These are phyloP conservation scores for Camelina sativa DNA, from an alignment of 345 rosid species.

Conservation along the genomic window DNA sequence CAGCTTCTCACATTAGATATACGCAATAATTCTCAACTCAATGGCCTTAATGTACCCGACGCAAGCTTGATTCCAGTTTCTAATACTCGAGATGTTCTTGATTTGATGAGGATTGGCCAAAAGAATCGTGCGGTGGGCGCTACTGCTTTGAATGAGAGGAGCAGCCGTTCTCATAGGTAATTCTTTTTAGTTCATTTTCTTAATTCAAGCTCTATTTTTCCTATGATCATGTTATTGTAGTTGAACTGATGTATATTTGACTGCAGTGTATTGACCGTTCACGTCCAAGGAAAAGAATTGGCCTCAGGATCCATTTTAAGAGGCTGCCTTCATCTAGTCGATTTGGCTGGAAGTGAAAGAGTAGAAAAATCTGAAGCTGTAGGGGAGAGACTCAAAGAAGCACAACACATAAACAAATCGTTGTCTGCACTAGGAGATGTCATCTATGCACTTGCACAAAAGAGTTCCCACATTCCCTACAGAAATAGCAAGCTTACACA, in stretches of 20 bases:
- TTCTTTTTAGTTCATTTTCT: too few species aligned
- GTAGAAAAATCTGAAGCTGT: conserved; percentile 96
- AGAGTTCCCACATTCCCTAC: conserved; percentile 89
- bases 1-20: conserved; percentile 71
- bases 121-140: conserved; percentile 96
- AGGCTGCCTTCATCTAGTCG: conserved; percentile 96
- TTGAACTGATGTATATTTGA: background rate
- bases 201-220: background rate
- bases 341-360: conserved; percentile 98
- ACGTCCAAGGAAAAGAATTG: conserved; percentile 85
- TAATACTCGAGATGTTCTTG: conserved; percentile 87
- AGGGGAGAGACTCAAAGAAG: conserved; percentile 97
- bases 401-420: conserved; percentile 92
- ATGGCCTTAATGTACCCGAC: conserved; percentile 97
- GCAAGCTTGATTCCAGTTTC: conserved; percentile 90
- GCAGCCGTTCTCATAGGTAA: conserved; percentile 97
- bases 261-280: conserved; percentile 90
- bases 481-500: conserved; percentile 98
- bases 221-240: background rate
- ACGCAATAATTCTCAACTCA: conserved; percentile 86
- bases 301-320: conserved; percentile 79
- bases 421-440: conserved; percentile 97
- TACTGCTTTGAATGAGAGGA: conserved; percentile 92
- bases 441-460: conserved; percentile 92
- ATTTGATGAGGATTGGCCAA: conserved; percentile 88